Conservation (phyloP, 2,329 filamentous ascomycete species). For the Talaromyces rugulosus region DNA sequence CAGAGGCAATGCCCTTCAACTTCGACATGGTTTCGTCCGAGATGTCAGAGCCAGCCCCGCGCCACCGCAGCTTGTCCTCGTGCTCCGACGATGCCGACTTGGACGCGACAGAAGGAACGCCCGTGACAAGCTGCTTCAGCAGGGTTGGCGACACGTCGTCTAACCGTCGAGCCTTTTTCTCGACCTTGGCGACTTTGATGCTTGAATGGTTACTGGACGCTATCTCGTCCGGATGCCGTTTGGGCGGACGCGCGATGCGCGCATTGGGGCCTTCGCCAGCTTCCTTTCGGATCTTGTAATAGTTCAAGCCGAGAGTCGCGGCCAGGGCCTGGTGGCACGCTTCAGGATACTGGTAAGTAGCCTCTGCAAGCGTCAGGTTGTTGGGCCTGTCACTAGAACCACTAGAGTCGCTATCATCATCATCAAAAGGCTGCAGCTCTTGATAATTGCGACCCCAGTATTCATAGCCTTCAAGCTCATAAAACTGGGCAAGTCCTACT, state of each 20-base stretch:
- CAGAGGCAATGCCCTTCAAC: slow-evolving; percentile 32
- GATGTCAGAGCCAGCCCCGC: slow-evolving; percentile 27
- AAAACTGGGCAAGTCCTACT: slow-evolving; percentile 37
- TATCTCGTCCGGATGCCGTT: slow-evolving; percentile 33
- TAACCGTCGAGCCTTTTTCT: slow-evolving; percentile 31
- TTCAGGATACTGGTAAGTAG: slow-evolving; percentile 32
- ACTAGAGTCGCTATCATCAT: slow-evolving; percentile 34
- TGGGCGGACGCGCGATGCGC: slow-evolving; percentile 26
- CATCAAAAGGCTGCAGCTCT: slow-evolving; percentile 22
- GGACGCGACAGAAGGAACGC: slow-evolving; percentile 27
- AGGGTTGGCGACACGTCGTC: slow-evolving; percentile 27
- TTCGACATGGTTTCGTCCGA: slow-evolving; percentile 37
- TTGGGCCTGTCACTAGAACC: slow-evolving; percentile 34
- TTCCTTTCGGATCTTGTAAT: slow-evolving; percentile 39
- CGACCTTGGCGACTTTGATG: slow-evolving; percentile 30
- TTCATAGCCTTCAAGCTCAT: slow-evolving; percentile 35
- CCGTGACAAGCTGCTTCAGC: slow-evolving; percentile 29
- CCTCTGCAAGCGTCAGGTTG: slow-evolving; percentile 32
- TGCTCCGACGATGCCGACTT: slow-evolving; percentile 29
- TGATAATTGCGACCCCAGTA: slow-evolving; percentile 35
- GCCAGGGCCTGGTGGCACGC: slow-evolving; percentile 38
- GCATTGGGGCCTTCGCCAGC: slow-evolving; percentile 29
- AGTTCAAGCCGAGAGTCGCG: slow-evolving; percentile 36
- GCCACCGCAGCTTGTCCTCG: slow-evolving; percentile 32
- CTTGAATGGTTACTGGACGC: slow-evolving; percentile 22